Percentiles rank a stretch among this genome's conserved stretches.
Conservation (phyloP, 2,329 filamentous ascomycete genomes). For the Phaeoacremonium minimum region DNA sequence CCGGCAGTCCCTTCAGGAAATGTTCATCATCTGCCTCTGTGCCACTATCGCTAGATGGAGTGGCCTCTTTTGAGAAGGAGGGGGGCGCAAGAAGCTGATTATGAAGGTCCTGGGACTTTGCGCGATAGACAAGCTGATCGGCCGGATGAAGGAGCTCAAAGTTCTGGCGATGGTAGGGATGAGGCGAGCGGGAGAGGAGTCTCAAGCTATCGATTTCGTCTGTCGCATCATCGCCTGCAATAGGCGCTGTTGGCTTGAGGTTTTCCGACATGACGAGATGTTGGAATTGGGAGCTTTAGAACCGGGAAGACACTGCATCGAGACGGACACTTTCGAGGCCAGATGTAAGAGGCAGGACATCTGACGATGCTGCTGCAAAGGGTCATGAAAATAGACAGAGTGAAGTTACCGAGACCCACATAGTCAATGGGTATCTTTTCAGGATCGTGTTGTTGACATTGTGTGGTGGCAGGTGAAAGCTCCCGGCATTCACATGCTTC, state of each 20-base stretch:
- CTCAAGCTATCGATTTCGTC: conserved; percentile 32
- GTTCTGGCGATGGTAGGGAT: conserved; percentile 61
- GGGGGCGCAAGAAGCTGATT: conserved; percentile 16
- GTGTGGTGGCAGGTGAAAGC: too few relatives aligned
- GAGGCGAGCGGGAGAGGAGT: conserved; percentile 57
- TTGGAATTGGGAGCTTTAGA: too few relatives aligned
- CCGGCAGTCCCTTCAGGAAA: conserved; percentile 78
- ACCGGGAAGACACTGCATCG: too few relatives aligned
- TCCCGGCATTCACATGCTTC: too few relatives aligned
- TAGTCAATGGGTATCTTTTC: too few relatives aligned
- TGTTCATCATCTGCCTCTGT: conserved; percentile 91
- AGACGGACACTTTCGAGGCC: too few relatives aligned
- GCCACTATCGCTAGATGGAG: conserved; percentile 77
- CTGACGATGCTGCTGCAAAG: too few relatives aligned
- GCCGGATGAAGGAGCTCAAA: conserved; percentile 48
- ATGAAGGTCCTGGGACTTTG: conserved; percentile 16
- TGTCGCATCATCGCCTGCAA: conserved; percentile 12
- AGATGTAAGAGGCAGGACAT: too few relatives aligned
- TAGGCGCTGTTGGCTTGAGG: conserved; percentile 28
- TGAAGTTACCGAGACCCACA: too few relatives aligned
- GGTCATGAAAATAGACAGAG: too few relatives aligned
- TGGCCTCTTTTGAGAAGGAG: conserved; percentile 44
- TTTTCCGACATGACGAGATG: conserved; percentile 42
- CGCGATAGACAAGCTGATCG: conserved; percentile 15
- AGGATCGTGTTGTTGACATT: too few relatives aligned